phyloP scores from a whole-genome alignment of 441 rosid species.

The Heliophila coronopifolia region DNA sequence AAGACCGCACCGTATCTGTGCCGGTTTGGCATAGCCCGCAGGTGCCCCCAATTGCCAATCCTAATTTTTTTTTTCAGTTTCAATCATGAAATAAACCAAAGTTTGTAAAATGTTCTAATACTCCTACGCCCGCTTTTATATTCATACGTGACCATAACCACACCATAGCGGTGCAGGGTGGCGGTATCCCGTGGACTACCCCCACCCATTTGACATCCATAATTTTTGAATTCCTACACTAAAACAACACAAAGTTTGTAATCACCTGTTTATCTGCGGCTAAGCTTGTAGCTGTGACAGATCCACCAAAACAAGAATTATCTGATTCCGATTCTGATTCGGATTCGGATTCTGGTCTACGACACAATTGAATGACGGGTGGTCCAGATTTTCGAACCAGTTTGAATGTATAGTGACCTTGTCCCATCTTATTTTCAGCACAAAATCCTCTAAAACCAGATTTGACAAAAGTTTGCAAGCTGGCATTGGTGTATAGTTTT shows the following conservation, averaged over 20 bases:
- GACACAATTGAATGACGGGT: conserved; percentile 16
- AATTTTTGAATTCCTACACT: too few species aligned
- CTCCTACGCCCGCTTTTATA: too few species aligned
- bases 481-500: background rate
- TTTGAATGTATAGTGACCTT: conserved; percentile 15
- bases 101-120: too few species aligned
- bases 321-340: background rate
- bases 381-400: conserved; percentile 2
- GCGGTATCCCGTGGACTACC: too few species aligned
- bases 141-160: too few species aligned
- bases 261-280: conserved; percentile 6
- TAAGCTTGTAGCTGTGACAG: conserved; percentile 12
- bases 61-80: too few species aligned
- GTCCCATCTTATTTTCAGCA: background rate
- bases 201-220: too few species aligned
- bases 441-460: conserved; percentile 23
- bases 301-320: conserved; percentile 4
- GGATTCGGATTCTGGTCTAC: background rate
- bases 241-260: background rate
- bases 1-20: too few species aligned
- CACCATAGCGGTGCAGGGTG: too few species aligned
- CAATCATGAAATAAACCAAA: too few species aligned
- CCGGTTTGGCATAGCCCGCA: too few species aligned
- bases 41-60: too few species aligned
- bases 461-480: conserved; percentile 2